A percentile compares a stretch with the other conserved stretches of the same genome.
These are phyloP conservation scores for Sporisorium exsertum DNA, from an alignment of 1,284 basidiomycete genomes.

Conservation along the genomic window DNA sequence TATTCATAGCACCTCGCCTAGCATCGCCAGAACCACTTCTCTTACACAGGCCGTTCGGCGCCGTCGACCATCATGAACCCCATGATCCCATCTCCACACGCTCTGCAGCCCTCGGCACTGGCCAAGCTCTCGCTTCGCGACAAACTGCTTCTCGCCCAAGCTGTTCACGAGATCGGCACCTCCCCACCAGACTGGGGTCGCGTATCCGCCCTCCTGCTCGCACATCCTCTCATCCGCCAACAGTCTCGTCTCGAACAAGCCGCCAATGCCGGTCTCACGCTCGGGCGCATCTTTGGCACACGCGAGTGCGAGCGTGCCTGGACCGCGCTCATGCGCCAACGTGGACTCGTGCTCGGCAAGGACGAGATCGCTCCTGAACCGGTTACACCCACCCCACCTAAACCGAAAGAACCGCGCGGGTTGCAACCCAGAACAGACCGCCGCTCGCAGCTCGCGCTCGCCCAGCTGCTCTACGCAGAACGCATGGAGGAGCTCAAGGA, in stretches of 20 bases:
- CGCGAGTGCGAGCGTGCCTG: constrained; percentile 62
- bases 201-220: constrained; percentile 52
- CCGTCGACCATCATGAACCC: constrained; percentile 26
- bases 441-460: constrained; percentile 57
- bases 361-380: constrained; percentile 37
- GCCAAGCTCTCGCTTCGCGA: constrained; percentile 53
- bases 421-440: constrained; percentile 47
- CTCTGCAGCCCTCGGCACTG: constrained; percentile 45
- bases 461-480: constrained; percentile 63
- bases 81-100: constrained; percentile 41
- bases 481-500: constrained; percentile 59
- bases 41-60: neutral
- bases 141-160: constrained; percentile 65
- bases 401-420: constrained; percentile 53
- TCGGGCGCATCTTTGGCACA: constrained; percentile 56
- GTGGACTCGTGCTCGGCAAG: constrained; percentile 49
- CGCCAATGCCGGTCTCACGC: constrained; percentile 52
- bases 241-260: constrained; percentile 53
- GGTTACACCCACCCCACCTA: constrained; percentile 13
- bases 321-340: constrained; percentile 57
- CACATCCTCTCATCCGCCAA: constrained; percentile 59
- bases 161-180: constrained; percentile 61
- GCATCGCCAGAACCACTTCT: too few species aligned
- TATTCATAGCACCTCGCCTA: neutral
- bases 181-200: constrained; percentile 60